A percentile compares a stretch with the other conserved stretches of the same genome.
Evolutionary conservation across 345 rosid species (phyloP).

Genomic region (Euclidium syriacum): DNA sequence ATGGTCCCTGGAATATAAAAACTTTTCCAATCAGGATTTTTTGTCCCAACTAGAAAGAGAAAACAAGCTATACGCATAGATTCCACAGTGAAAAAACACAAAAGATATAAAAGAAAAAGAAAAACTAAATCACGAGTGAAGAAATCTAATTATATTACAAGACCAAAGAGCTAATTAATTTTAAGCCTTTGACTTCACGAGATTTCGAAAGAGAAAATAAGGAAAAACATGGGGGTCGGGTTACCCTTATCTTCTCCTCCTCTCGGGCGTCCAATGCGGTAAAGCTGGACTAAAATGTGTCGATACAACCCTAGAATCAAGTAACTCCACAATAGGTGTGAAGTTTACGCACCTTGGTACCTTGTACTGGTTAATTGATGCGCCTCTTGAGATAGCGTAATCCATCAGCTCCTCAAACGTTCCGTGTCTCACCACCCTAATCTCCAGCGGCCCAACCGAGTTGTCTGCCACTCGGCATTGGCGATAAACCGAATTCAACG

Average conservation of each 20-base stretch:
- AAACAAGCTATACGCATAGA: constrained; percentile 28
- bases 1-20: constrained; percentile 28
- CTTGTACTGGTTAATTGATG: constrained; percentile 94
- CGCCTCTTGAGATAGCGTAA: constrained; percentile 89
- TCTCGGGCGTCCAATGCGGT: constrained; percentile 83
- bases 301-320: constrained; percentile 71
- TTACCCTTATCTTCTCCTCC: constrained; percentile 35
- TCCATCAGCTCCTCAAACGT: constrained; percentile 98
- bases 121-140: constrained; percentile 9
- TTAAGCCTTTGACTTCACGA: constrained; percentile 29
- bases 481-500: constrained; percentile 83
- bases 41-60: constrained; percentile 22
- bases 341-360: constrained; percentile 92
- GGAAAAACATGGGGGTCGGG: constrained; percentile 16
- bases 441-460: constrained; percentile 83
- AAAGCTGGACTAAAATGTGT: constrained; percentile 62
- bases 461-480: constrained; percentile 77
- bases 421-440: constrained; percentile 74
- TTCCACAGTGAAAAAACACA: constrained; percentile 13
- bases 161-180: constrained; percentile 24
- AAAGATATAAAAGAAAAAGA: background rate
- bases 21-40: constrained; percentile 18
- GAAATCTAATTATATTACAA: constrained; percentile 32
- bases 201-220: constrained; percentile 5
- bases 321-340: constrained; percentile 81